Conservation (phyloP, 2,329 filamentous ascomycete species). For the Aspergillus calidoustus region DNA sequence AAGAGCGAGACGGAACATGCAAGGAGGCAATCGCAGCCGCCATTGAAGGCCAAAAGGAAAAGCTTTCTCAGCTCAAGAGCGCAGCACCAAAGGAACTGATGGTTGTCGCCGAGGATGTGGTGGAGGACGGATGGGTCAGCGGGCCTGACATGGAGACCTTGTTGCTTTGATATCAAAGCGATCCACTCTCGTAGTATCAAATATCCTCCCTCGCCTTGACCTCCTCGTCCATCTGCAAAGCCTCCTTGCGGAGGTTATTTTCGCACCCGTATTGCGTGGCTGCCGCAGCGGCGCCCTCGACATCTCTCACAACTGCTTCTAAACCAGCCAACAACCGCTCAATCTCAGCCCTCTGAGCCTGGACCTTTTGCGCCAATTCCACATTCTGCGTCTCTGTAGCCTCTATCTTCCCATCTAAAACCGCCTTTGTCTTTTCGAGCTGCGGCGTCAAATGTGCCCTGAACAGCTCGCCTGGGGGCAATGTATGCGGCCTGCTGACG, state of each 20-base stretch:
- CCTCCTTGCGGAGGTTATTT: conserved; percentile 46
- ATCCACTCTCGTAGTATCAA: conserved; percentile 21
- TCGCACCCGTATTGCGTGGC: conserved; percentile 45
- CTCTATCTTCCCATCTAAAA: conserved; percentile 56
- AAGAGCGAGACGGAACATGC: conserved; percentile 49
- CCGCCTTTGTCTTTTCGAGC: conserved; percentile 54
- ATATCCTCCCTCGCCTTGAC: conserved; percentile 36
- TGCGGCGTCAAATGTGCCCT: conserved; percentile 64
- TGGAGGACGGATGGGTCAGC: conserved; percentile 57
- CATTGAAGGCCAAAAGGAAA: conserved; percentile 45
- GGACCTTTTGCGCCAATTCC: conserved; percentile 56
- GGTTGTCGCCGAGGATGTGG: conserved; percentile 54
- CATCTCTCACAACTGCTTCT: conserved; percentile 60
- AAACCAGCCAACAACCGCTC: conserved; percentile 58
- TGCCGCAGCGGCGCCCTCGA: conserved; percentile 56
- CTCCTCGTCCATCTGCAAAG: conserved; percentile 50
- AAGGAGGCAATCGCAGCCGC: conserved; percentile 56
- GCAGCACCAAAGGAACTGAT: conserved; percentile 44
- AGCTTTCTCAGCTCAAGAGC: conserved; percentile 44
- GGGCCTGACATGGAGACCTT: conserved; percentile 38
- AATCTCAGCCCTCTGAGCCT: conserved; percentile 61
- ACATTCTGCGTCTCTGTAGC: conserved; percentile 58
- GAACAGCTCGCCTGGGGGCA: conserved; percentile 61
- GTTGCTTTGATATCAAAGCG: conserved; percentile 24
- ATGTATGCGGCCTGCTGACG: conserved; percentile 58